phyloP scores from a whole-genome alignment of 2,329 filamentous ascomycete species.

The Coniochaeta sp. region DNA sequence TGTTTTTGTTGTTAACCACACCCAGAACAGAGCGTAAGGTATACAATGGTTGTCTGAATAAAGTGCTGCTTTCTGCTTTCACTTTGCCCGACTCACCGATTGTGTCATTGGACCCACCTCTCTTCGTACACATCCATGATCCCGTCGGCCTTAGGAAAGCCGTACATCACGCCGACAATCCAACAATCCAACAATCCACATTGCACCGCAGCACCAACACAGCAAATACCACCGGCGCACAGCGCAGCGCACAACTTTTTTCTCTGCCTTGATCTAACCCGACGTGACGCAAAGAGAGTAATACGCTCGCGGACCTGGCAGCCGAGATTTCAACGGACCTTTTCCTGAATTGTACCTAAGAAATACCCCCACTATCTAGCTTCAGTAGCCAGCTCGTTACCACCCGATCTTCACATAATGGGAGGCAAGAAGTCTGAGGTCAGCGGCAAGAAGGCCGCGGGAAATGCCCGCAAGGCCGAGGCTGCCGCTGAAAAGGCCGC shows the following conservation, averaged over 20 bases:
- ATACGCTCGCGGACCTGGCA: not conserved
- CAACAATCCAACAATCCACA: not conserved
- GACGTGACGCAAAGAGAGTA: not conserved
- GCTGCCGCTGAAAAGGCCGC: conserved; percentile 75
- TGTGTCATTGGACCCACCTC: not conserved
- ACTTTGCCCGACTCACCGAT: not conserved
- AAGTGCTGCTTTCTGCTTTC: not conserved
- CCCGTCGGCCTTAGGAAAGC: no score
- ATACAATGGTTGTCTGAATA: not conserved
- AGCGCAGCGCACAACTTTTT: not conserved
- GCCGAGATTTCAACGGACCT: not conserved
- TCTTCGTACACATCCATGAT: not conserved
- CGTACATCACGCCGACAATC: not conserved
- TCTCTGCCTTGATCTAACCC: not conserved
- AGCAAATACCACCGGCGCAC: not conserved
- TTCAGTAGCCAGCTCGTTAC: not conserved
- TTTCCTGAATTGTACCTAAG: not conserved
- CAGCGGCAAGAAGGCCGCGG: conserved; percentile 81
- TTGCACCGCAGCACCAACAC: not conserved
- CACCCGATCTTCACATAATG: conserved; percentile 38
- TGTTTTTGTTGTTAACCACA: no score
- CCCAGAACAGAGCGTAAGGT: not conserved
- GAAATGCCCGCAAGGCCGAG: conserved; percentile 89
- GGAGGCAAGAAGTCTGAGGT: conserved; percentile 70
- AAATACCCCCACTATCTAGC: not conserved